Conservation (phyloP, 2,329 filamentous ascomycete species). For the Exophiala calicioides region DNA sequence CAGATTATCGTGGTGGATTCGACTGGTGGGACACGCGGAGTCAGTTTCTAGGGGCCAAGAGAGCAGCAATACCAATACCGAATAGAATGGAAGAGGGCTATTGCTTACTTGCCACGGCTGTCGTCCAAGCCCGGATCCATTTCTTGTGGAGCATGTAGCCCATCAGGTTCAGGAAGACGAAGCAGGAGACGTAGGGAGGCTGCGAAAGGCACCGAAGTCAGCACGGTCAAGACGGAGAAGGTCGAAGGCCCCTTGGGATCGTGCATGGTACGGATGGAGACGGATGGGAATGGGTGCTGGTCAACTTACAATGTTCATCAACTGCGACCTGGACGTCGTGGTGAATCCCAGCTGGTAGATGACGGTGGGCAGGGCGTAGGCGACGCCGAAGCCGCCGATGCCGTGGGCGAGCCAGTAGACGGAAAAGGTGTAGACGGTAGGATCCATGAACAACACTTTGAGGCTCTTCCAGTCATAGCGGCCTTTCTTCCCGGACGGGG, state of each 20-base stretch:
- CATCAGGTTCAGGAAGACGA: conserved; percentile 27
- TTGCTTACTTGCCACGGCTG: conserved; percentile 35
- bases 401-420: conserved; percentile 46
- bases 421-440: conserved; percentile 42
- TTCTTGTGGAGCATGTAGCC: conserved; percentile 18
- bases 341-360: conserved; percentile 48
- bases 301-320: conserved; percentile 50
- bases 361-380: conserved; percentile 45
- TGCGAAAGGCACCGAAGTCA: conserved; percentile 1
- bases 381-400: conserved; percentile 46
- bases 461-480: conserved; percentile 33
- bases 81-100: background rate
- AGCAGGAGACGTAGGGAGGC: conserved; percentile 32
- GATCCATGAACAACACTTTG: conserved; percentile 37
- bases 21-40: conserved; percentile 22
- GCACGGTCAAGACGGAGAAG: background rate
- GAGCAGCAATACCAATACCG: background rate
- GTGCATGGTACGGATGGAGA: no score
- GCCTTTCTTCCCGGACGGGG: conserved; percentile 13
- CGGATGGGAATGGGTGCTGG: background rate
- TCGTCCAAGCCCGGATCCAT: conserved; percentile 21
- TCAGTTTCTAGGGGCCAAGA: conserved; percentile 18
- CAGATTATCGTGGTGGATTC: conserved; percentile 22
- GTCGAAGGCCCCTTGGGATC: background rate
- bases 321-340: conserved; percentile 43